Conservation (phyloP, 108 stramenopile species). For the Cyclostephanos tholiformis region DNA sequence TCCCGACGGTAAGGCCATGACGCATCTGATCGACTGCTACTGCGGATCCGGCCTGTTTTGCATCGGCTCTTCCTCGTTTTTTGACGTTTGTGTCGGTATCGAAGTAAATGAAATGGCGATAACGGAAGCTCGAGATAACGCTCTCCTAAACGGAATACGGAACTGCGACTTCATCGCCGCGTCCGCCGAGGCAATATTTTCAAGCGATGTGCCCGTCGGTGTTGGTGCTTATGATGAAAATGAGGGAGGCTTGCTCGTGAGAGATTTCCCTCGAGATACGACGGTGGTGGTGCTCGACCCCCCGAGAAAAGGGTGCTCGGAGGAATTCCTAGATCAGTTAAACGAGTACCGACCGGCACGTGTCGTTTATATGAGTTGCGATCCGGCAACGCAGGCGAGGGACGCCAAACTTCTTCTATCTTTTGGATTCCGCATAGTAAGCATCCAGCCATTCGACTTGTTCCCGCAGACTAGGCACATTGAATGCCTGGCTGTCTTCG, state of each 20-base stretch:
- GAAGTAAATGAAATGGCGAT: slow-evolving; percentile 91
- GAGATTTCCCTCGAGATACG: slow-evolving; percentile 73
- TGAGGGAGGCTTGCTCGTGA: slow-evolving; percentile 36
- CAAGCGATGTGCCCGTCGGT: slow-evolving; percentile 39
- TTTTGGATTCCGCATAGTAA: slow-evolving; percentile 80
- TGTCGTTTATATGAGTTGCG: slow-evolving; percentile 96
- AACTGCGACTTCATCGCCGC: slow-evolving; percentile 87
- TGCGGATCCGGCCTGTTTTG: slow-evolving; percentile 97
- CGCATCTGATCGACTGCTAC: slow-evolving; percentile 93
- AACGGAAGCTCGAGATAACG: slow-evolving; percentile 78
- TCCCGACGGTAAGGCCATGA: slow-evolving; percentile 37
- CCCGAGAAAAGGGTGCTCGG: slow-evolving; percentile 93
- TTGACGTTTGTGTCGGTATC: slow-evolving; percentile 91
- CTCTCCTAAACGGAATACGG: slow-evolving; percentile 73
- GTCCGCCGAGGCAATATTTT: slow-evolving; percentile 91
- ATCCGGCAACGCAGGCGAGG: slow-evolving; percentile 95
- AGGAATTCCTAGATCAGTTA: slow-evolving; percentile 90
- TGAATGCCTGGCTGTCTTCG: slow-evolving; percentile 95
- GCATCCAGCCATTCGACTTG: slow-evolving; percentile 93
- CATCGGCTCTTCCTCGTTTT: slow-evolving; percentile 68
- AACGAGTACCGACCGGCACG: slow-evolving; percentile 83
- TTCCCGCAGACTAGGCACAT: slow-evolving; percentile 97
- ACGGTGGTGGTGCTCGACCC: slow-evolving; percentile 97
- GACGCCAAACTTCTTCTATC: slow-evolving; percentile 86
- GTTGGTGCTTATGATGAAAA: slow-evolving; percentile 6